These are phyloP conservation scores for Microdochium trichocladiopsis DNA, from an alignment of 2,329 filamentous ascomycete species.

Conservation along the genomic window DNA sequence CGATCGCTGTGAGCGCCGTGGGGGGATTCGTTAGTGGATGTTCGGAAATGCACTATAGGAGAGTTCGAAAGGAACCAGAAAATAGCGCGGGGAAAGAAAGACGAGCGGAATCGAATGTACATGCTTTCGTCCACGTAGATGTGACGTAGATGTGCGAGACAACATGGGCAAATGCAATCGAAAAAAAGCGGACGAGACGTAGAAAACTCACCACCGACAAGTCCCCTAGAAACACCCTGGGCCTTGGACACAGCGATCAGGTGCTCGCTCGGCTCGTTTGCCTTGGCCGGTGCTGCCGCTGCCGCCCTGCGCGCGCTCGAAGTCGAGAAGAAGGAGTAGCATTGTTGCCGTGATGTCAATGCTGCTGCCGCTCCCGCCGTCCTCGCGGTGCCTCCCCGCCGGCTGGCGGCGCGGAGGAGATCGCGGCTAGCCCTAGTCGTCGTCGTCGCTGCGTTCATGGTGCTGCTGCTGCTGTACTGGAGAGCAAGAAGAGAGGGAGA, in stretches of 20 bases:
- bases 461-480: not conserved
- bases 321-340: too few species aligned
- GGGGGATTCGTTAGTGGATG: slow-evolving; percentile 3
- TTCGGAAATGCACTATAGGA: not conserved
- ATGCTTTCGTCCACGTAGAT: not conserved
- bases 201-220: slow-evolving; percentile 65
- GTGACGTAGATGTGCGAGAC: too few species aligned
- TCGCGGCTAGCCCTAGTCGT: not conserved
- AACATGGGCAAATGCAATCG: too few species aligned
- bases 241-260: slow-evolving; percentile 69
- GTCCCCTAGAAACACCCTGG: slow-evolving; percentile 69
- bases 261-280: slow-evolving; percentile 44
- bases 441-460: not conserved
- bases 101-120: not conserved
- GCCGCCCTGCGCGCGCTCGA: slow-evolving; percentile 45
- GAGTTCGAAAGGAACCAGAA: not conserved
- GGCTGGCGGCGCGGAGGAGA: not conserved
- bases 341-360: too few species aligned
- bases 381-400: not conserved
- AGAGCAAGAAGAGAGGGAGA: not conserved
- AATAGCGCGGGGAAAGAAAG: not conserved
- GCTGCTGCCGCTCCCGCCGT: not conserved
- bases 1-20: slow-evolving; percentile 71
- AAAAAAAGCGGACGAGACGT: not conserved
- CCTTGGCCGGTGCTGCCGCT: slow-evolving; percentile 22